Evolutionary conservation across 2,329 filamentous ascomycete species (phyloP).

Genomic region (Stylonectria norvegica): DNA sequence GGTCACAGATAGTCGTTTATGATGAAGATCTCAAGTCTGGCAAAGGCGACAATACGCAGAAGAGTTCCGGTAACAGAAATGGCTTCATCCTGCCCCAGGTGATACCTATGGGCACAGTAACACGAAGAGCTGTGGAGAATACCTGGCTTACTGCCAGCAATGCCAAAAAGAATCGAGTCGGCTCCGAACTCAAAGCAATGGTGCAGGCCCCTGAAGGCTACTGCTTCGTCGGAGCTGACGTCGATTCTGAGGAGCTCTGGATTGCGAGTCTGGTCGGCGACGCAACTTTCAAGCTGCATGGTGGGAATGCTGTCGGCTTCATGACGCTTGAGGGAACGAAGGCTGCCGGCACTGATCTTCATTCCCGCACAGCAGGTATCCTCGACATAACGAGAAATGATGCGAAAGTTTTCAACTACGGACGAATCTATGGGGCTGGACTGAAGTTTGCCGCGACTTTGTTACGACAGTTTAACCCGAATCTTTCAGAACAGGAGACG

Average conservation of each 20-base stretch:
- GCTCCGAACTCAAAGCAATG: conserved; percentile 97
- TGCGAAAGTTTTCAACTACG: conserved; percentile 98
- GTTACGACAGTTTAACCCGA: conserved; percentile 89
- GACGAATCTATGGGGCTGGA: conserved; percentile 96
- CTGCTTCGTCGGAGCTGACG: conserved; percentile 92
- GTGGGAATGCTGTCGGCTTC: conserved; percentile 95
- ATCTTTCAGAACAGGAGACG: conserved; percentile 75
- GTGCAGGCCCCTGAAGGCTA: conserved; percentile 87
- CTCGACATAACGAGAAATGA: conserved; percentile 91
- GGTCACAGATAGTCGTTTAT: conserved; percentile 92
- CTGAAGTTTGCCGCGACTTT: conserved; percentile 89
- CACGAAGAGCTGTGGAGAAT: conserved; percentile 89
- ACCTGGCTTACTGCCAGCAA: conserved; percentile 98
- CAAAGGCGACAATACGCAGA: conserved; percentile 5
- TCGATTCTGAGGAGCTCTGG: conserved; percentile 97
- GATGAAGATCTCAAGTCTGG: conserved; percentile 53
- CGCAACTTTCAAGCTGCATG: conserved; percentile 90
- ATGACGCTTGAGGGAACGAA: conserved; percentile 99
- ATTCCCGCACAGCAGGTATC: conserved; percentile 89
- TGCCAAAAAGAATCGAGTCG: conserved; percentile 91
- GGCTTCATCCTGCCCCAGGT: conserved; percentile 93
- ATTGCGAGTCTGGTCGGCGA: conserved; percentile 95
- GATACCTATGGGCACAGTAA: conserved; percentile 98
- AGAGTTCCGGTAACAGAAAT: conserved; percentile 18
- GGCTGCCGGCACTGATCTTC: conserved; percentile 86